Evolutionary conservation across 805 yeast genomes (phyloP).

Genomic region (Kregervanrija pseudodelftensis): DNA sequence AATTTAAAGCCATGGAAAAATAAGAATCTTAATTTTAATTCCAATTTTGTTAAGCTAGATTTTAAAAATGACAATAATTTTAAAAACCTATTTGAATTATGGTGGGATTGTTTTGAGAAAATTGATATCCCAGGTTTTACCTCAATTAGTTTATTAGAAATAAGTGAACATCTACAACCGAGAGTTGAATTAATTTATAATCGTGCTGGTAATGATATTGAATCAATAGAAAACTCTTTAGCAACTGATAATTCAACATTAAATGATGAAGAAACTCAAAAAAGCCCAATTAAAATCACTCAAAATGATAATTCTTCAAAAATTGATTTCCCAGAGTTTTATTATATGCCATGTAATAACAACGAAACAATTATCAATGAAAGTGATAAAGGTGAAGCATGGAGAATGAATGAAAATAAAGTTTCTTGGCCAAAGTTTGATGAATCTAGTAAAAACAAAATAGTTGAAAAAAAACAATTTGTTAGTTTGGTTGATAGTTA

Average conservation of each 20-base stretch:
- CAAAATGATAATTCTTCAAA: no score
- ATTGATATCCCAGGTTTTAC: constrained; percentile 11
- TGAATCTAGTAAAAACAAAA: background rate
- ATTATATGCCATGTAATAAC: constrained; percentile 16
- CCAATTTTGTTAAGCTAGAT: constrained; percentile 9
- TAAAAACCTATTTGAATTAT: constrained; percentile 18
- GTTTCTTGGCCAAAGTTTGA: constrained; percentile 10
- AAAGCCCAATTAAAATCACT: background rate
- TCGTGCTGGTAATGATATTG: background rate
- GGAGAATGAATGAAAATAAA: constrained; percentile 22
- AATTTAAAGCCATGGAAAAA: constrained; percentile 39
- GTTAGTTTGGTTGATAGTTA: constrained; percentile 14
- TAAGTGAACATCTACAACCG: constrained; percentile 19
- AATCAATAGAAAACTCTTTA: background rate
- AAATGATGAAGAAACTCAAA: background rate
- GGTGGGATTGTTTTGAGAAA: constrained; percentile 26
- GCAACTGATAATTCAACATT: background rate
- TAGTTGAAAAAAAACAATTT: background rate
- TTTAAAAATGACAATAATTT: constrained; percentile 9
- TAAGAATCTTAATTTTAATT: constrained; percentile 5
- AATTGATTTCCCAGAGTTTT: constrained; percentile 17
- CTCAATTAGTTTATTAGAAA: constrained; percentile 13
- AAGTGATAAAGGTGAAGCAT: constrained; percentile 26
- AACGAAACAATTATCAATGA: constrained; percentile 8
- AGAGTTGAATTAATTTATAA: background rate